phyloP scores from a whole-genome alignment of 192 early-diverging fungal genomes.

The Diversispora eburnea region DNA sequence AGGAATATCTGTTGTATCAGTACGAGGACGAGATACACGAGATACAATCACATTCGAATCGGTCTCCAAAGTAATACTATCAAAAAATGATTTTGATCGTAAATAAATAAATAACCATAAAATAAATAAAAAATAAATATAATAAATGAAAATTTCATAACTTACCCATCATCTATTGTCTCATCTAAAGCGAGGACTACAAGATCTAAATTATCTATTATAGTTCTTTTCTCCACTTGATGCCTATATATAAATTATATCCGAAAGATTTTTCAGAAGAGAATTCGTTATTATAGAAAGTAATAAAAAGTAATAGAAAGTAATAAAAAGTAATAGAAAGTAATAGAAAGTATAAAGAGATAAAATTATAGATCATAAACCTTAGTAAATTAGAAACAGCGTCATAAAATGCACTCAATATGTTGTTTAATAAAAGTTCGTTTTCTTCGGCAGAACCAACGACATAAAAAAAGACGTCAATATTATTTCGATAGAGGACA shows the following conservation, averaged over 20 bases:
- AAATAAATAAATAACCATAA: background rate
- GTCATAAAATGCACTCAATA: constrained; percentile 80
- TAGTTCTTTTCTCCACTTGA: constrained; percentile 85
- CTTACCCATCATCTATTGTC: constrained; percentile 89
- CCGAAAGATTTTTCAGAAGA: background rate
- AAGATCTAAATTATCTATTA: constrained; percentile 90
- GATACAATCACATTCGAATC: constrained; percentile 71
- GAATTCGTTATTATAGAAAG: background rate
- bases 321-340: too few relatives aligned
- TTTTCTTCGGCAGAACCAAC: constrained; percentile 91
- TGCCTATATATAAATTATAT: constrained; percentile 47
- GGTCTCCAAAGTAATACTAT: constrained; percentile 70
- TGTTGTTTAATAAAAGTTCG: constrained; percentile 79
- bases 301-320: background rate
- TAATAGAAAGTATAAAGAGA: background rate
- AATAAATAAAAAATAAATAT: background rate
- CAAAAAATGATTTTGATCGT: background rate
- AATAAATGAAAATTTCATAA: background rate
- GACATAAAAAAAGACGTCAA: constrained; percentile 89
- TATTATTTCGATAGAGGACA: constrained; percentile 79
- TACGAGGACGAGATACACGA: constrained; percentile 72
- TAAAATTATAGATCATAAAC: constrained; percentile 37
- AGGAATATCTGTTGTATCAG: constrained; percentile 67
- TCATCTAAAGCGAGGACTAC: constrained; percentile 91
- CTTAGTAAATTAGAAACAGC: constrained; percentile 80